Base-by-base conservation (phyloP, 1,284 basidiomycete genomes). In the Leccinum fuscescens region DNA sequence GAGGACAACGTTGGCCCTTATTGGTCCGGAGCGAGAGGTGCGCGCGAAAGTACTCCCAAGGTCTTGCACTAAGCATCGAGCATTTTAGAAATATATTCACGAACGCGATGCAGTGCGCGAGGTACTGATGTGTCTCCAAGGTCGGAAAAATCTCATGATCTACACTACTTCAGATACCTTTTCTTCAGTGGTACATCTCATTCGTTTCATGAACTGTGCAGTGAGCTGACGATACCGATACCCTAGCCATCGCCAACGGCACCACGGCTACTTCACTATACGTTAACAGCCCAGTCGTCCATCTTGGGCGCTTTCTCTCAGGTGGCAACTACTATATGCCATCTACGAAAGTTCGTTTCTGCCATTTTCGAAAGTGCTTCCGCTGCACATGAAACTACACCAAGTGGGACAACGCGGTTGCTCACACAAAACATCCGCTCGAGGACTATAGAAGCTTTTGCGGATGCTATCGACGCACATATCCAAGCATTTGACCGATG, bases 361-460 rank as follows among this genome's bases (percentile, higher is more conserved):
- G 73, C 77, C 14, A 78, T 83, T 55, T 80, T 81, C 57, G 67
- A 69, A 22, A 66, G 70, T 35, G 65, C 68, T 54, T 71, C 68
- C 50, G 59, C 65, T 44, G 64, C 63, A 57, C 60, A 62, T 29
- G 62, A 69, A 55, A 27, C 59, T 58, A 63, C 69, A 7, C 62
- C 63, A 49, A 66, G 64, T 54, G 66, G 64, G 29, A 59, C 64
- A 33, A 60, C 24, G 54, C 59, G 57, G 33, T 52, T 74, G 51
- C 57, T 66, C 17, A 62, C 70, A 27, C 66, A 67, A 48, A 66
- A 50, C 49, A 62, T 64, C 46, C 69, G 58, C 11, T 86, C 84
- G 2, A 83, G 82, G 46, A 93, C 91, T 0, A 75, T 88, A 12
- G 90, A 94, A 69, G 93, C 93, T 0, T 93, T 93, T 69, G 84